A percentile compares a stretch with the other conserved stretches of the same genome.
Conservation (phyloP, 2,329 filamentous ascomycete species). For the Escovopsis weberi region DNA sequence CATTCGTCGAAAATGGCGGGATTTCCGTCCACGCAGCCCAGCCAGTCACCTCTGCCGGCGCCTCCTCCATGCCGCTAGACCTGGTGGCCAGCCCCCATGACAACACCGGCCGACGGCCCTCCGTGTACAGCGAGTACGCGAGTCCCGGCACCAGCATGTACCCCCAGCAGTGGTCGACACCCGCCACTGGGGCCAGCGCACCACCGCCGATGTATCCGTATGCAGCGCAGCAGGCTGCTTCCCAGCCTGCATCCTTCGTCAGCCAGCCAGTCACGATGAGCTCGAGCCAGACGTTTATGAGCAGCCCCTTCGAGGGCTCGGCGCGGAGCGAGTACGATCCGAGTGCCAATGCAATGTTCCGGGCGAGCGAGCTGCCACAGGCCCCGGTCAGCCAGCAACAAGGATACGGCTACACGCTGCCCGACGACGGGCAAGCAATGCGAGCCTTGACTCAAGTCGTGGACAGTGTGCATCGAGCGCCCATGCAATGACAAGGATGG, state of each 20-base stretch:
- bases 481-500: conserved; percentile 11
- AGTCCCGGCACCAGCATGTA: conserved; percentile 28
- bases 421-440: conserved; percentile 19
- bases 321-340: conserved; percentile 19
- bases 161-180: conserved; percentile 28
- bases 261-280: conserved; percentile 18
- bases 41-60: conserved; percentile 19
- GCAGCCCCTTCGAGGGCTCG: conserved; percentile 20
- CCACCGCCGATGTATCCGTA: conserved; percentile 34
- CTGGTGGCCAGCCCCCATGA: conserved; percentile 32
- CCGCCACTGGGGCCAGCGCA: conserved; percentile 25
- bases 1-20: conserved; percentile 24
- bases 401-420: conserved; percentile 20
- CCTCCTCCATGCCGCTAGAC: conserved; percentile 28
- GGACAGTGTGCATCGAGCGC: conserved; percentile 15
- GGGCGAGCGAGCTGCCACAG: conserved; percentile 16
- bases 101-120: conserved; percentile 30
- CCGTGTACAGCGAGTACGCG: conserved; percentile 32
- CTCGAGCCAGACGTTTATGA: conserved; percentile 20
- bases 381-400: conserved; percentile 15
- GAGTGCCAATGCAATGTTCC: conserved; percentile 18
- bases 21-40: conserved; percentile 20
- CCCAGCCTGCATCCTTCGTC: conserved; percentile 18
- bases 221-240: conserved; percentile 22
- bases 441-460: conserved; percentile 15